Evolutionary conservation across 371 early-diverging fungal genomes (phyloP).

Genomic region (Haplosporangium sp.): DNA sequence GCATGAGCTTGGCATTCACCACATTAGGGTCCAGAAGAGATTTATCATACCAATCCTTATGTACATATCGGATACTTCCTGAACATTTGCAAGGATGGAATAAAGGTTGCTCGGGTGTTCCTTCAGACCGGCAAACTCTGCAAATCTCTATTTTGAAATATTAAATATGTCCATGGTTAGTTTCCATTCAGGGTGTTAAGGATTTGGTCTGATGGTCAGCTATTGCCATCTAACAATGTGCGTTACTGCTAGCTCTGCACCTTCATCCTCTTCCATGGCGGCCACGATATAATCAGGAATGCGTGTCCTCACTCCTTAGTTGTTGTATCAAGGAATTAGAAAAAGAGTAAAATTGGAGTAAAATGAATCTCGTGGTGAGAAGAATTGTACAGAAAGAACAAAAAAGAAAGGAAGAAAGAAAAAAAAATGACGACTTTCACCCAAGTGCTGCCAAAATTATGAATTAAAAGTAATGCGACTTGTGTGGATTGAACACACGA

Average conservation of each 20-base stretch:
- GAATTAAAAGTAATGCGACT: no score
- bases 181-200: background rate
- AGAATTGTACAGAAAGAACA: no score
- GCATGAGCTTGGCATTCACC: background rate
- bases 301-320: conserved; percentile 6
- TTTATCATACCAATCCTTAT: conserved; percentile 83
- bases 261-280: conserved; percentile 33
- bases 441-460: no score
- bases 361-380: no score
- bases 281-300: conserved; percentile 6
- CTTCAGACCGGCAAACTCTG: conserved; percentile 91
- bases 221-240: background rate
- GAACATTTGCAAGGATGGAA: conserved; percentile 96
- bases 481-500: no score
- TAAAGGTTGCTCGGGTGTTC: conserved; percentile 82
- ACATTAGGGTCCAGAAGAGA: background rate
- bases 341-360: background rate
- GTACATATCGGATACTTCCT: conserved; percentile 92
- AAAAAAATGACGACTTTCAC: no score
- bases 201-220: background rate
- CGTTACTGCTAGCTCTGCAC: conserved; percentile 11
- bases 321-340: background rate
- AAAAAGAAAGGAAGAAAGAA: no score
- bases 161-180: background rate
- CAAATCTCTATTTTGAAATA: conserved; percentile 72